phyloP scores from a whole-genome alignment of 768 basidiomycete species.

The Serendipita indica region DNA sequence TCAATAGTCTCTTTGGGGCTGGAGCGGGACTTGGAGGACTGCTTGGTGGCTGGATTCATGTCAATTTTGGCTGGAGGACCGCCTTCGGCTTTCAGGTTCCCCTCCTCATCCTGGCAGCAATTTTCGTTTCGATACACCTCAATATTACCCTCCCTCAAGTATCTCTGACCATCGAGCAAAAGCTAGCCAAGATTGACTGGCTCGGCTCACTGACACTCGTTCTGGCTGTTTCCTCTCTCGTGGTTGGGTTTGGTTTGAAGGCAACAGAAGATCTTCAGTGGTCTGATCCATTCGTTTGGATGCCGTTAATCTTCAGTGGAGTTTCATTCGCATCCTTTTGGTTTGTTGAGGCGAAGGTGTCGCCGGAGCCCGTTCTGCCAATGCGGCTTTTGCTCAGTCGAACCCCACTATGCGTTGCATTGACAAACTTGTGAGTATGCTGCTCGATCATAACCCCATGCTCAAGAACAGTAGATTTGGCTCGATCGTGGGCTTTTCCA shows the following conservation, averaged over 20 bases:
- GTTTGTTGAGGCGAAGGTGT: conserved; percentile 61
- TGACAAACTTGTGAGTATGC: conserved; percentile 49
- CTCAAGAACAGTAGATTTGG: conserved; percentile 26
- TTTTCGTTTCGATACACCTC: conserved; percentile 60
- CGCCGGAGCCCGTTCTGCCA: conserved; percentile 83
- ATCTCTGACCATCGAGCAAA: conserved; percentile 38
- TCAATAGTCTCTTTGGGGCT: conserved; percentile 60
- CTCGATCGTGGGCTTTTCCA: conserved; percentile 67
- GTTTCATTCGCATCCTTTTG: conserved; percentile 49
- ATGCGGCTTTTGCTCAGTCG: conserved; percentile 59
- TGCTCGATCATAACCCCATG: not conserved
- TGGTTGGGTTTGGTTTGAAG: conserved; percentile 65
- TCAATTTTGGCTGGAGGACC: conserved; percentile 70
- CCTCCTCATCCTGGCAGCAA: conserved; percentile 51
- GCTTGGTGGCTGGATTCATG: conserved; percentile 72
- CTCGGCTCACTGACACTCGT: conserved; percentile 73
- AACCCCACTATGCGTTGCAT: conserved; percentile 66
- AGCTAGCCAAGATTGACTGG: conserved; percentile 69
- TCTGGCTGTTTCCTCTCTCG: conserved; percentile 46
- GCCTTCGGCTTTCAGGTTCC: conserved; percentile 84
- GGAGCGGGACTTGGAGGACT: conserved; percentile 60
- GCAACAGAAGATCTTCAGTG: conserved; percentile 65
- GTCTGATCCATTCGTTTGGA: conserved; percentile 57
- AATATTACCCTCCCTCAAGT: conserved; percentile 57
- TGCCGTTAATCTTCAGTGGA: conserved; percentile 43